Evolutionary conservation across 2,329 filamentous ascomycete genomes (phyloP).

Genomic region (Verruconis gallopava): DNA sequence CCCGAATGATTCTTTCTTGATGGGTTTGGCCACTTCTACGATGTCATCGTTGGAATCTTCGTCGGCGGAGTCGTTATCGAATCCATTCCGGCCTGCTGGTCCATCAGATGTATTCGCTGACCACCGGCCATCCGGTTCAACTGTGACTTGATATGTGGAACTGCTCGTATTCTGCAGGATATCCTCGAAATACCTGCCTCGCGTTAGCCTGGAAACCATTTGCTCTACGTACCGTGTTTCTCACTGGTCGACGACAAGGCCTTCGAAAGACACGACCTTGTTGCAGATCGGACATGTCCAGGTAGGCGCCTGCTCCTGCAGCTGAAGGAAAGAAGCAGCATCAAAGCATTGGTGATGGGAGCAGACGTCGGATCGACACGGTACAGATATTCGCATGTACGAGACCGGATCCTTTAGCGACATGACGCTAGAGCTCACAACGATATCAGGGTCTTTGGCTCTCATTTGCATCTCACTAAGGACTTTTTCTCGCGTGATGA

Average conservation of each 20-base stretch:
- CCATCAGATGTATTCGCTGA: slow-evolving; percentile 28
- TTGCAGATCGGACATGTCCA: slow-evolving; percentile 96
- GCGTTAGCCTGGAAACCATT: slow-evolving; percentile 11
- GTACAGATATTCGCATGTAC: slow-evolving; percentile 65
- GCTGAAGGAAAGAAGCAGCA: slow-evolving; percentile 75
- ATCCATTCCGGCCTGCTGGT: slow-evolving; percentile 13
- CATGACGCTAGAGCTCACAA: slow-evolving; percentile 75
- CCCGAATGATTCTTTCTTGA: slow-evolving; percentile 26
- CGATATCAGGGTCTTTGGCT: slow-evolving; percentile 77
- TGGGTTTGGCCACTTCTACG: slow-evolving; percentile 29
- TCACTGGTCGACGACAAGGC: slow-evolving; percentile 76
- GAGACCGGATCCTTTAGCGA: slow-evolving; percentile 89
- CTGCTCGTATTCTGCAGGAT: slow-evolving; percentile 63
- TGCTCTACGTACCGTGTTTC: slow-evolving; percentile 18
- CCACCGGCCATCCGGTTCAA: slow-evolving; percentile 82
- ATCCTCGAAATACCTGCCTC: slow-evolving; percentile 64
- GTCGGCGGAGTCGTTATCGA: slow-evolving; percentile 1
- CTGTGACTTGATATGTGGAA: slow-evolving; percentile 70
- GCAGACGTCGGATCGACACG: slow-evolving; percentile 68
- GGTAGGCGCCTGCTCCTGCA: slow-evolving; percentile 91
- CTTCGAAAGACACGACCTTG: slow-evolving; percentile 67
- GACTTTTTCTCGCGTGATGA: slow-evolving; percentile 70
- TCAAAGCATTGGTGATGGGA: slow-evolving; percentile 93
- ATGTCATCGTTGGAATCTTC: slow-evolving; percentile 30
- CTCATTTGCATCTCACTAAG: slow-evolving; percentile 71